A percentile compares a stretch with the other conserved stretches of the same genome.
Evolutionary conservation across 352 stramenopile species (phyloP).

Genomic region (Pythium grandisporangium): DNA sequence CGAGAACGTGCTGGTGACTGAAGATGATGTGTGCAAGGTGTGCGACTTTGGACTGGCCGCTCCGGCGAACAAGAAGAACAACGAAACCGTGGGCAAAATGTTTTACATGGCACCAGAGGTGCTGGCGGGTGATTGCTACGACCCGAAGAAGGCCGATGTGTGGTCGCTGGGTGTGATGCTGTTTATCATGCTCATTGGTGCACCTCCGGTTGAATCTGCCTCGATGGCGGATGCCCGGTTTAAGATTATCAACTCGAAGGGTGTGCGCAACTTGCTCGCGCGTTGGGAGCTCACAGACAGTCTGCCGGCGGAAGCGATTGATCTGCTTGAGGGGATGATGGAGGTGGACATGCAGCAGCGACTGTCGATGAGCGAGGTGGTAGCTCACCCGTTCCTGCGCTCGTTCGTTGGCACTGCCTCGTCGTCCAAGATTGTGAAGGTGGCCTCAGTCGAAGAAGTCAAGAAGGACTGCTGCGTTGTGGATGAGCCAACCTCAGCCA

Average conservation of each 20-base stretch:
- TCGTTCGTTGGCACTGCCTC: slow-evolving; percentile 9
- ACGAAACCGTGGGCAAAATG: slow-evolving; percentile 71
- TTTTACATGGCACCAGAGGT: slow-evolving; percentile 85
- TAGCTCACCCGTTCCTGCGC: slow-evolving; percentile 52
- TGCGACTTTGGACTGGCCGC: slow-evolving; percentile 75
- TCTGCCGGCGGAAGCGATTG: slow-evolving; percentile 37
- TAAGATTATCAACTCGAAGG: slow-evolving; percentile 46
- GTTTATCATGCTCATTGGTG: slow-evolving; percentile 74
- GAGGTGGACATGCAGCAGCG: slow-evolving; percentile 43
- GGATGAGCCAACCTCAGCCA: neutral
- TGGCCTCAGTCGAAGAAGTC: slow-evolving; percentile 8
- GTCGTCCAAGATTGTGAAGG: neutral
- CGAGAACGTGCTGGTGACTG: slow-evolving; percentile 76
- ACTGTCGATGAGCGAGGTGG: slow-evolving; percentile 48
- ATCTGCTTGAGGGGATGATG: slow-evolving; percentile 57
- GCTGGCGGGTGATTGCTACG: slow-evolving; percentile 42
- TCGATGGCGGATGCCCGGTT: slow-evolving; percentile 47
- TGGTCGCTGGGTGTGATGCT: slow-evolving; percentile 84
- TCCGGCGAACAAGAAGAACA: slow-evolving; percentile 23
- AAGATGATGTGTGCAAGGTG: slow-evolving; percentile 64
- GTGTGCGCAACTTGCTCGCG: slow-evolving; percentile 48
- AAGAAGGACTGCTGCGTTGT: slow-evolving; percentile 4
- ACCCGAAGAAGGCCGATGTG: slow-evolving; percentile 71
- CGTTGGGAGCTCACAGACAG: slow-evolving; percentile 58
- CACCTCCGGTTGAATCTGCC: slow-evolving; percentile 54